A percentile compares a stretch with the other conserved stretches of the same genome.
Conservation (phyloP, 2,329 filamentous ascomycete genomes). For the Leptographium flavum region DNA sequence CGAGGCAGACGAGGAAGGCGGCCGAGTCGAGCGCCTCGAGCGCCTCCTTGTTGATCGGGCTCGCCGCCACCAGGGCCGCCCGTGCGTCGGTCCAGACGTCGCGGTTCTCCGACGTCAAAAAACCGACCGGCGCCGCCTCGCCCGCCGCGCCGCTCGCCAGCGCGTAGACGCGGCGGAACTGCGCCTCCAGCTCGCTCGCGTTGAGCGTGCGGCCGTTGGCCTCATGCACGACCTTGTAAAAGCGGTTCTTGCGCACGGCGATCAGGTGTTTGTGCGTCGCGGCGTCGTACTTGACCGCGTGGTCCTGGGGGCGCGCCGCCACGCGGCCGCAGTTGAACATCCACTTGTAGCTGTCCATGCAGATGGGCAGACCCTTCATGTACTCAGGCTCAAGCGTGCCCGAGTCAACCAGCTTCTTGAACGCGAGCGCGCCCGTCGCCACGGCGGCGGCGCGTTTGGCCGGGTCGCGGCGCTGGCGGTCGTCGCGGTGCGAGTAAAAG, state of each 20-base stretch:
- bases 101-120: conserved; percentile 81
- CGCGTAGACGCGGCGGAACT: conserved; percentile 76
- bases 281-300: conserved; percentile 65
- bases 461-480: conserved; percentile 73
- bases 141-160: conserved; percentile 37
- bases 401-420: conserved; percentile 81
- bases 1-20: conserved; percentile 84
- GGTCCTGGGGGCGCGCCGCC: conserved; percentile 67
- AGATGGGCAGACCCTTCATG: conserved; percentile 94
- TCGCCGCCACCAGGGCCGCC: conserved; percentile 59
- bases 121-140: conserved; percentile 59
- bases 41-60: conserved; percentile 61
- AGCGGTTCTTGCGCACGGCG: conserved; percentile 87
- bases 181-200: conserved; percentile 74
- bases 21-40: conserved; percentile 75
- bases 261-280: conserved; percentile 69
- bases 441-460: conserved; percentile 88
- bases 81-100: conserved; percentile 85
- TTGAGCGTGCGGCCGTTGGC: conserved; percentile 74
- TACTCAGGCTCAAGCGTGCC: conserved; percentile 88
- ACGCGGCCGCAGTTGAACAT: conserved; percentile 96
- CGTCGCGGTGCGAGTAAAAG: conserved; percentile 97
- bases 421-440: conserved; percentile 71
- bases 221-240: conserved; percentile 83
- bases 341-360: conserved; percentile 96